Evolutionary conservation across 495 filamentous ascomycete genomes (phyloP).

Genomic region (Penicillium pulvis): DNA sequence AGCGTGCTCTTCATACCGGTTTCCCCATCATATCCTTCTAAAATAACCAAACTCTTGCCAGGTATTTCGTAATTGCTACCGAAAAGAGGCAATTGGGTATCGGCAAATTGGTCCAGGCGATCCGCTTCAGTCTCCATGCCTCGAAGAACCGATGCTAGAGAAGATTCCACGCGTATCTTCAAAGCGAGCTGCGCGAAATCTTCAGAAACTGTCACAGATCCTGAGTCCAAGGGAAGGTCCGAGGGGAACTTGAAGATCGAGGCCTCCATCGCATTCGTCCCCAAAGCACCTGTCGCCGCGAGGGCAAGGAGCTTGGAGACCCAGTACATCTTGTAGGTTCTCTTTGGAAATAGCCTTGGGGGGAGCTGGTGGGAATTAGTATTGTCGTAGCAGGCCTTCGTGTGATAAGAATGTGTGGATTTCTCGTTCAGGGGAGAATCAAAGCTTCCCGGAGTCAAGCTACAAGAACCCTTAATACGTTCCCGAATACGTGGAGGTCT

Average conservation of each 20-base stretch:
- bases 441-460: constrained; percentile 3
- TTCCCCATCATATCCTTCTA: constrained; percentile 49
- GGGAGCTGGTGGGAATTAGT: background rate
- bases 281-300: constrained; percentile 26
- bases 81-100: constrained; percentile 43
- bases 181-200: constrained; percentile 54
- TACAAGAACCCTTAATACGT: background rate
- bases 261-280: constrained; percentile 34
- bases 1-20: constrained; percentile 25
- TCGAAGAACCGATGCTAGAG: constrained; percentile 51
- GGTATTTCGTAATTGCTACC: constrained; percentile 16
- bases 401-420: background rate
- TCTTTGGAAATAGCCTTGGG: background rate
- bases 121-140: constrained; percentile 46
- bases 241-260: constrained; percentile 41
- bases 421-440: background rate
- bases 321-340: constrained; percentile 30
- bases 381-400: background rate
- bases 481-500: constrained; percentile 1
- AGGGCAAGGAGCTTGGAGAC: constrained; percentile 33
- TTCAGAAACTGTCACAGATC: constrained; percentile 32
- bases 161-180: constrained; percentile 55
- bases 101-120: constrained; percentile 52
- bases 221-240: constrained; percentile 1
- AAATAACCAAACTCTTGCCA: constrained; percentile 42